Evolutionary conservation across 2,329 filamentous ascomycete genomes (phyloP).

Genomic region (Phyllosticta citrichinensis): DNA sequence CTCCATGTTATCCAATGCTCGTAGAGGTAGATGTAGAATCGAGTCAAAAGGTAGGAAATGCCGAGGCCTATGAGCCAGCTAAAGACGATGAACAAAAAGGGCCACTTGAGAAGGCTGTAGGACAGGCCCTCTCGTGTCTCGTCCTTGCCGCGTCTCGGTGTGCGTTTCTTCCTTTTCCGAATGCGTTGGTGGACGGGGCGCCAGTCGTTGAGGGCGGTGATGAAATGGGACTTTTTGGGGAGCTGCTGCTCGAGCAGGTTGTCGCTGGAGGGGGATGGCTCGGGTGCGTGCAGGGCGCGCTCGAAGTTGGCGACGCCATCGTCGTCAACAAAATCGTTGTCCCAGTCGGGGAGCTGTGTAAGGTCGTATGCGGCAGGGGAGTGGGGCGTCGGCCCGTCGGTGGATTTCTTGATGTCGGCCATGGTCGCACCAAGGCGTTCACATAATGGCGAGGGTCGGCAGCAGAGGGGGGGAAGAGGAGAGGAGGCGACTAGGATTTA

Average conservation of each 20-base stretch:
- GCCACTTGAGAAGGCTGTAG: slow-evolving; percentile 86
- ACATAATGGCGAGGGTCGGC: slow-evolving; percentile 2
- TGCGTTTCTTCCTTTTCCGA: slow-evolving; percentile 33
- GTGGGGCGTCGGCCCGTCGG: slow-evolving; percentile 50
- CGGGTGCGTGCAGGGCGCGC: slow-evolving; percentile 70
- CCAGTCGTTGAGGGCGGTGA: slow-evolving; percentile 94
- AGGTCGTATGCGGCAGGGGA: slow-evolving; percentile 56
- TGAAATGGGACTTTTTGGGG: slow-evolving; percentile 46
- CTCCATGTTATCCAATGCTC: slow-evolving; percentile 88
- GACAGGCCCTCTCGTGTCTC: slow-evolving; percentile 92
- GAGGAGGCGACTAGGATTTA: background rate
- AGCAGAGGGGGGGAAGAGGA: background rate
- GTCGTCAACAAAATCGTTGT: slow-evolving; percentile 64
- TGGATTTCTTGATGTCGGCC: slow-evolving; percentile 35
- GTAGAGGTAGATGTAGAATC: slow-evolving; percentile 85
- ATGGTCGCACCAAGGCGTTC: slow-evolving; percentile 17
- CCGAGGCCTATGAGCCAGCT: slow-evolving; percentile 71
- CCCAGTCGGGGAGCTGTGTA: slow-evolving; percentile 63
- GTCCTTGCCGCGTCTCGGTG: slow-evolving; percentile 52
- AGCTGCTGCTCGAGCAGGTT: slow-evolving; percentile 40
- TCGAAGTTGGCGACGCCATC: slow-evolving; percentile 71
- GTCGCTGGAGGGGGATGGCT: slow-evolving; percentile 51
- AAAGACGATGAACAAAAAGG: slow-evolving; percentile 68
- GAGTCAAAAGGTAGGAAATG: slow-evolving; percentile 65
- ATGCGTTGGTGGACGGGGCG: slow-evolving; percentile 72